A percentile compares a stretch with the other conserved stretches of the same genome.
Conservation (phyloP, 2,329 filamentous ascomycete species). For the Pestalotiopsis sp. region DNA sequence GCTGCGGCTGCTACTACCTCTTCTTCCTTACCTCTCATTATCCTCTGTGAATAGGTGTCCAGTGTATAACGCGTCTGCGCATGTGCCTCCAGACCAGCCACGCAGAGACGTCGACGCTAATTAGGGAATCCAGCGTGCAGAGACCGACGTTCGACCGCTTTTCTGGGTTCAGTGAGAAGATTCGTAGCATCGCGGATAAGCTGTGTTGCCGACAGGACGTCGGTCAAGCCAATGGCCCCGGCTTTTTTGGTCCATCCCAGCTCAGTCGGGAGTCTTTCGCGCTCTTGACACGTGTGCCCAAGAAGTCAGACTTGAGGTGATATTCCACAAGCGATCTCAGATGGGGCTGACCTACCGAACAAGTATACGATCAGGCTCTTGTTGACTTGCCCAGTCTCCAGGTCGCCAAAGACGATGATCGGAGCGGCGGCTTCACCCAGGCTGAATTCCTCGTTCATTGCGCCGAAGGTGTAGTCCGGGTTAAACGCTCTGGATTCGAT, state of each 20-base stretch:
- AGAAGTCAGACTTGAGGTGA: background rate
- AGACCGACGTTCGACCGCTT: background rate
- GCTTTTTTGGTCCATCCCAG: constrained; percentile 2
- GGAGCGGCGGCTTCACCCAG: constrained; percentile 43
- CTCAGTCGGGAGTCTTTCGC: background rate
- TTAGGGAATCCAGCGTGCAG: background rate
- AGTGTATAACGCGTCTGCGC: too few species aligned
- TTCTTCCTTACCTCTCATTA: too few species aligned
- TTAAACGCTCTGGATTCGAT: background rate
- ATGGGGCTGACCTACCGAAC: constrained; percentile 28
- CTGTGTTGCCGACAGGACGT: background rate
- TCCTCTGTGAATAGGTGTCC: too few species aligned
- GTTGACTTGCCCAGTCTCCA: constrained; percentile 33
- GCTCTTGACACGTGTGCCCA: background rate
- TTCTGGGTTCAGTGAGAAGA: background rate
- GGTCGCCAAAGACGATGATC: constrained; percentile 42
- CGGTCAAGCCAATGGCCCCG: background rate
- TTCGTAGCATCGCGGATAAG: background rate
- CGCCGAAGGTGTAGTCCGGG: constrained; percentile 18
- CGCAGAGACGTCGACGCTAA: background rate
- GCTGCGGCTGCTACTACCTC: too few species aligned
- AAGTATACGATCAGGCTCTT: constrained; percentile 34
- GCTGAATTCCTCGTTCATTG: constrained; percentile 37
- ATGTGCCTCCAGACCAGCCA: background rate
- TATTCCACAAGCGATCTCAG: background rate